Evolutionary conservation across 805 yeast genomes (phyloP).

Genomic region (Allodekkera sacchari): DNA sequence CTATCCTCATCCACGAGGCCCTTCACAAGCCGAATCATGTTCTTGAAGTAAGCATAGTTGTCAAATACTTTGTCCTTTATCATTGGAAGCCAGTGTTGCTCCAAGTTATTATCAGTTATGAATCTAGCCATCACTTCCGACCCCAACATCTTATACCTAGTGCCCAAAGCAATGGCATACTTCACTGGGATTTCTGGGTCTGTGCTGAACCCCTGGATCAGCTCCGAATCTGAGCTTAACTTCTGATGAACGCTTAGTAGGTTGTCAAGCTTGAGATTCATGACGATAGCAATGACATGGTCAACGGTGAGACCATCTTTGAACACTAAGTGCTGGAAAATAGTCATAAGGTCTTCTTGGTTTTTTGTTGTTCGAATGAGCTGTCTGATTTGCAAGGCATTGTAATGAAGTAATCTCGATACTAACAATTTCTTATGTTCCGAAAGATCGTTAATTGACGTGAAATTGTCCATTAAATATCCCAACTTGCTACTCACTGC

Average conservation of each 20-base stretch:
- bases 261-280: constrained; percentile 12
- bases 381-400: background rate
- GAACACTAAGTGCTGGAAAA: constrained; percentile 15
- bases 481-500: constrained; percentile 8
- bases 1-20: constrained; percentile 6
- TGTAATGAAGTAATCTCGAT: constrained; percentile 1
- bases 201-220: constrained; percentile 5
- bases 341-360: constrained; percentile 10
- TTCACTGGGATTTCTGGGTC: constrained; percentile 10
- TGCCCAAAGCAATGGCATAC: constrained; percentile 15
- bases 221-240: constrained; percentile 4
- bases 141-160: constrained; percentile 16
- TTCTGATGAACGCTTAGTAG: constrained; percentile 8
- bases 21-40: constrained; percentile 14
- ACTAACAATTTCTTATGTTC: background rate
- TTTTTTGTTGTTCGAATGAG: constrained; percentile 1
- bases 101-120: constrained; percentile 9
- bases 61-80: constrained; percentile 5
- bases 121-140: constrained; percentile 9
- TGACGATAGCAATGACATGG: constrained; percentile 11
- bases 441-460: constrained; percentile 1
- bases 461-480: constrained; percentile 12
- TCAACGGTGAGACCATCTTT: constrained; percentile 7
- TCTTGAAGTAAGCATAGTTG: constrained; percentile 9
- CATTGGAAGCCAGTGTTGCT: constrained; percentile 16